Evolutionary conservation across 306 rosid genomes (phyloP).

Genomic region (Castanea mollissima): DNA sequence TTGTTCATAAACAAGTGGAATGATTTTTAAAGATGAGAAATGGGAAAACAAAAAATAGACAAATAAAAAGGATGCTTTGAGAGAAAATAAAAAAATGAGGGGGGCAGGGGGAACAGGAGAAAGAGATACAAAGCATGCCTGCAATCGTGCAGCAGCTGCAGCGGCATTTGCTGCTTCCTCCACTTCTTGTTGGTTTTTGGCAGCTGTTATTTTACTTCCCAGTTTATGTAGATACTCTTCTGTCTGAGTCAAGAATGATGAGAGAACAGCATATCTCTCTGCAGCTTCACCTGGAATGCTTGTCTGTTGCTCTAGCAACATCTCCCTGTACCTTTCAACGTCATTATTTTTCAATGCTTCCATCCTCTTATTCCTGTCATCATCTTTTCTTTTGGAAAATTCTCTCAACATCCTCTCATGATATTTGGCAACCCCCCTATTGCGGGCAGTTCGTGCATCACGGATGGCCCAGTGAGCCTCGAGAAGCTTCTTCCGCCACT

Average conservation of each 20-base stretch:
- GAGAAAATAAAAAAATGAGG: neutral
- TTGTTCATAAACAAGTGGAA: neutral
- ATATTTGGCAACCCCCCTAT: slow-evolving; percentile 96
- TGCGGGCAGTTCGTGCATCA: slow-evolving; percentile 95
- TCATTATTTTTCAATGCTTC: slow-evolving; percentile 97
- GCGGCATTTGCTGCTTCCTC: slow-evolving; percentile 92
- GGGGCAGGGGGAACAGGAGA: neutral
- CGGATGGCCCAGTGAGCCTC: slow-evolving; percentile 97
- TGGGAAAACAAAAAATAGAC: neutral
- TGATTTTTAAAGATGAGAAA: neutral
- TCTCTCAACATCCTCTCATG: slow-evolving; percentile 94
- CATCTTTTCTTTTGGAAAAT: slow-evolving; percentile 91
- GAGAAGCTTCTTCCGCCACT: slow-evolving; percentile 96
- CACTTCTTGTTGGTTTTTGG: slow-evolving; percentile 88
- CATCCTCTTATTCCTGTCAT: slow-evolving; percentile 88
- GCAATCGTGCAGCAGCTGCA: slow-evolving; percentile 86
- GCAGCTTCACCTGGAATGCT: slow-evolving; percentile 89
- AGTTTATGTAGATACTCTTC: slow-evolving; percentile 95
- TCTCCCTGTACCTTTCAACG: slow-evolving; percentile 95
- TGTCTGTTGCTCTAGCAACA: slow-evolving; percentile 94
- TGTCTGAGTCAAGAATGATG: slow-evolving; percentile 89
- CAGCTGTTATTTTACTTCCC: slow-evolving; percentile 90
- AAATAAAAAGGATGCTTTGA: neutral
- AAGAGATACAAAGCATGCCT: slow-evolving; percentile 50
- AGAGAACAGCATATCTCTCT: slow-evolving; percentile 93